These are phyloP conservation scores for Leccinum disarticulatum DNA, from an alignment of 768 basidiomycete species.

Conservation along the genomic window DNA sequence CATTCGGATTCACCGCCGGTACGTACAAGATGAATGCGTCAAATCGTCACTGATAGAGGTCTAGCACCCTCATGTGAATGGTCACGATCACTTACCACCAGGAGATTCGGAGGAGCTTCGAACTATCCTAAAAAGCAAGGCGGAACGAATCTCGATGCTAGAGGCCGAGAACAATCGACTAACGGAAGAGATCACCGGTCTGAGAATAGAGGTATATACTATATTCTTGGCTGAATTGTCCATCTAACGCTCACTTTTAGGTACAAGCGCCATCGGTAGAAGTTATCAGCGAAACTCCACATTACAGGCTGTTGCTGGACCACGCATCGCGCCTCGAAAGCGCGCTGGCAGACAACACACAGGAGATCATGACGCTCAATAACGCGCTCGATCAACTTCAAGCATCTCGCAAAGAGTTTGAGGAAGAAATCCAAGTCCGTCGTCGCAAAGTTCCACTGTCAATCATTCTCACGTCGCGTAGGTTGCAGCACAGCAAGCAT, in stretches of 20 bases:
- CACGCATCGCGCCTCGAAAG: slow-evolving; percentile 51
- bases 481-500: slow-evolving; percentile 45
- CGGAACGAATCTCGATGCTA: slow-evolving; percentile 48
- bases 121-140: slow-evolving; percentile 25
- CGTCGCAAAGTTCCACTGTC: slow-evolving; percentile 10
- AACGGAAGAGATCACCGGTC: slow-evolving; percentile 42
- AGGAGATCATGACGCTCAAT: slow-evolving; percentile 40
- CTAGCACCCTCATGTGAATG: slow-evolving; percentile 46
- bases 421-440: slow-evolving; percentile 46
- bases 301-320: slow-evolving; percentile 57
- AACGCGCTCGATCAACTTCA: slow-evolving; percentile 45
- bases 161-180: slow-evolving; percentile 46
- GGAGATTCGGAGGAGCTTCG: slow-evolving; percentile 43
- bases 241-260: slow-evolving; percentile 27
- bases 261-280: slow-evolving; percentile 45
- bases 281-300: slow-evolving; percentile 44
- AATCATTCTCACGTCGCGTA: slow-evolving; percentile 22
- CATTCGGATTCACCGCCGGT: slow-evolving; percentile 68
- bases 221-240: background rate
- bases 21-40: slow-evolving; percentile 49
- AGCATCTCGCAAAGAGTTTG: slow-evolving; percentile 44
- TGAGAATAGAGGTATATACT: slow-evolving; percentile 46
- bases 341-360: slow-evolving; percentile 38
- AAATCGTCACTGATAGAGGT: slow-evolving; percentile 34
- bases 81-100: slow-evolving; percentile 39